Base-by-base conservation (phyloP, 2,329 filamentous ascomycete genomes). In the Aaosphaeria pasadenensis region DNA sequence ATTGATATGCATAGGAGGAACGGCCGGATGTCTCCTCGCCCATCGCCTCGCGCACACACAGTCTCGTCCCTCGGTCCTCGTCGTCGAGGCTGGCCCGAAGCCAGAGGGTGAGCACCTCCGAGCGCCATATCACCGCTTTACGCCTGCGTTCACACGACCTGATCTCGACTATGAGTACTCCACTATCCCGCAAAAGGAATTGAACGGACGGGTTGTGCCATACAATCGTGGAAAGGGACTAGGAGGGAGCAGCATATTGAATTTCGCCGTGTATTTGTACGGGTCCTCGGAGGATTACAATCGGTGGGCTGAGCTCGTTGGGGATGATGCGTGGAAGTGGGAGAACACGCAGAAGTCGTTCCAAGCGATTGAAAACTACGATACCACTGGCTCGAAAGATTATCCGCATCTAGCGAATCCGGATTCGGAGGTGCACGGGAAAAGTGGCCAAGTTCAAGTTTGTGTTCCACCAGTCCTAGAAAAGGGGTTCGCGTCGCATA, bases 271-370 rank as follows among this genome's bases (percentile, higher is more conserved):
- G 5, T 69, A 64, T 40, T 46, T 69, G 17, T 64, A 63, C 29
- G 84, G 85, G 3, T 75, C 80, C 1, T 69, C 71, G 1, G 81
- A 81, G 44, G 84, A 87, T 53, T 86, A 82, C 50, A 75, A 87
- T 30, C 74, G 80, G 45, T 86, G 83, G 82, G 81, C 81, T 1
- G 66, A 72, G 0, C 51, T 78, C 2, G 77, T 81, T 0, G 80
- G 67, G 0, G 83, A 87, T 53, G 74, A 82, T 4, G 60, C 67
- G 0, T 87, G 78, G 62, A 53, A 57, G 2, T 87, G 83, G 83
- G 66, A 76, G 2, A 68, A 73, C 39, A 78, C 81, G 30, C 73
- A 80, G 48, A 50, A 64, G 3, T 71, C 78, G 1, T 80, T 77
- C 56, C 78, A 79, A 51, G 65, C 62, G 11, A 70, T 86, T 13